Percentiles rank a stretch among this genome's conserved stretches.
phyloP scores from a whole-genome alignment of 2,329 filamentous ascomycete species.

The Diaporthe sp. region DNA sequence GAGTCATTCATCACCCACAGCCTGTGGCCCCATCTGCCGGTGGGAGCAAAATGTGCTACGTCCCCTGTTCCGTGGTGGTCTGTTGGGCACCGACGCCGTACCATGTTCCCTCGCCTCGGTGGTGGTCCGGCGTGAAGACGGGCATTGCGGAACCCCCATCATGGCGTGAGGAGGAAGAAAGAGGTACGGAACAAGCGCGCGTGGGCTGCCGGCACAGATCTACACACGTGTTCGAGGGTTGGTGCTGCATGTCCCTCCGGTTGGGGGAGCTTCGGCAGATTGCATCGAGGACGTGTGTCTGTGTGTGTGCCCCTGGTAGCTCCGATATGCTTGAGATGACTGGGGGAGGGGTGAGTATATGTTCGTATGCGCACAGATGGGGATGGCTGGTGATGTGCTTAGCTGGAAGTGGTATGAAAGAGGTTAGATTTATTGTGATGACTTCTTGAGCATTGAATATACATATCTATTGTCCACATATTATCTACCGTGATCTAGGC shows the following conservation, averaged over 20 bases:
- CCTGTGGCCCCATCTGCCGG: background rate
- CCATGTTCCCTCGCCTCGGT: background rate
- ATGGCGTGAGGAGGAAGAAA: background rate
- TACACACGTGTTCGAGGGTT: constrained; percentile 13
- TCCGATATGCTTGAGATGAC: background rate
- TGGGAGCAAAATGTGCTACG: background rate
- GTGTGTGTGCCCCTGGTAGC: background rate
- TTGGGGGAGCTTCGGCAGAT: constrained; percentile 8
- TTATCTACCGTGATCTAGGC: background rate
- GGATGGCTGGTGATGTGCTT: background rate
- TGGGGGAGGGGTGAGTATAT: background rate
- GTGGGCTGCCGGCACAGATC: background rate
- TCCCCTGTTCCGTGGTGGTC: background rate
- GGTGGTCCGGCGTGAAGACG: background rate
- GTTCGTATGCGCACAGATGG: background rate
- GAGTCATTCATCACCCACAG: constrained; percentile 1
- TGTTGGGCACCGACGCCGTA: constrained; percentile 26
- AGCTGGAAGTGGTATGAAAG: background rate
- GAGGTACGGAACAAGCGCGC: background rate
- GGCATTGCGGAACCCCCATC: background rate
- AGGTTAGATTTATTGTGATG: background rate
- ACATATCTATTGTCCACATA: background rate
- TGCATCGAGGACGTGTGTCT: constrained; percentile 10
- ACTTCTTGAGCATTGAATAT: background rate
- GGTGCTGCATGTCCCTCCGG: background rate